Percentiles rank a stretch among this genome's conserved stretches.
These are phyloP conservation scores for Carpinus fangiana DNA, from an alignment of 306 rosid genomes.

Conservation along the genomic window DNA sequence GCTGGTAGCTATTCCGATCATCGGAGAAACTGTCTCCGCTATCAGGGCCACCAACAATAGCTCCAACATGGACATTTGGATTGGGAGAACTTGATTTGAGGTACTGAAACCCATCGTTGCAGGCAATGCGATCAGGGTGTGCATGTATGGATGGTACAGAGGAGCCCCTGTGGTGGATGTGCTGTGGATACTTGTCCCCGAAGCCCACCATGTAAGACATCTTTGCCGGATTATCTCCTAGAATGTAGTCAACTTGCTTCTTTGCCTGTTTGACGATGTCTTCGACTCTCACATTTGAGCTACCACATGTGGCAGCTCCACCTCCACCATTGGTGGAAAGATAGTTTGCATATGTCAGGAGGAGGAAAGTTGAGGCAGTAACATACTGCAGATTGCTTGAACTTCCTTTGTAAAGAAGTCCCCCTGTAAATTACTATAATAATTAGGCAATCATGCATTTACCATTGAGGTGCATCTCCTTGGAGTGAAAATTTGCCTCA, in stretches of 20 bases:
- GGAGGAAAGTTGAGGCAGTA: slow-evolving; percentile 60
- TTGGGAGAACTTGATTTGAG: slow-evolving; percentile 53
- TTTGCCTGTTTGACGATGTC: slow-evolving; percentile 51
- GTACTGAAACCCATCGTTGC: slow-evolving; percentile 64
- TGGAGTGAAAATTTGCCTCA: background rate
- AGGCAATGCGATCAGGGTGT: slow-evolving; percentile 41
- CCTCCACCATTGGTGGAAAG: slow-evolving; percentile 46
- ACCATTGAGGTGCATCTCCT: background rate
- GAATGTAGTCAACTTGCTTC: slow-evolving; percentile 78
- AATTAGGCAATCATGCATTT: background rate
- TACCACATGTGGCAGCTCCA: slow-evolving; percentile 45
- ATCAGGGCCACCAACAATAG: slow-evolving; percentile 93
- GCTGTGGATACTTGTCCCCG: slow-evolving; percentile 63
- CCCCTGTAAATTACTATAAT: slow-evolving; percentile 44
- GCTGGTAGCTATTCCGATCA: slow-evolving; percentile 75
- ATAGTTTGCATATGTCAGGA: slow-evolving; percentile 62
- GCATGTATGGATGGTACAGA: slow-evolving; percentile 62
- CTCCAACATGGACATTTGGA: slow-evolving; percentile 77
- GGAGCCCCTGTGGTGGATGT: slow-evolving; percentile 78
- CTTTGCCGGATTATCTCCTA: slow-evolving; percentile 69
- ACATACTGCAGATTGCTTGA: slow-evolving; percentile 85
- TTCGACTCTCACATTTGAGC: slow-evolving; percentile 43
- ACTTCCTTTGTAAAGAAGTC: slow-evolving; percentile 70
- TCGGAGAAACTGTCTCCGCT: slow-evolving; percentile 60
- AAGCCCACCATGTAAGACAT: slow-evolving; percentile 89